phyloP scores from a whole-genome alignment of 352 stramenopile genomes.

The Globisporangium orthogonon region DNA sequence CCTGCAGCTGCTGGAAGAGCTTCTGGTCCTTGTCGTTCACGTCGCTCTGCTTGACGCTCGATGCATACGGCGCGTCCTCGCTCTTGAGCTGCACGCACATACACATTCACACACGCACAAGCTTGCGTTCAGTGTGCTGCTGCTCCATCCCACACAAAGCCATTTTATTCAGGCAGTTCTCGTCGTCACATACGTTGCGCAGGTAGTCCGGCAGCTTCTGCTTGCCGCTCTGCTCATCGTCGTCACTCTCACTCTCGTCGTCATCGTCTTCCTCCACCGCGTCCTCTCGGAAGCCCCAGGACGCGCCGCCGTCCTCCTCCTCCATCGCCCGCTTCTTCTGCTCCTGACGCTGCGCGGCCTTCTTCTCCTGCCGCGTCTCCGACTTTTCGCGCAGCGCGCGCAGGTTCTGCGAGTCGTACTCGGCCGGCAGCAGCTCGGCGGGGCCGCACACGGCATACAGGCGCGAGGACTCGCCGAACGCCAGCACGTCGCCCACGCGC shows the following conservation, averaged over 20 bases:
- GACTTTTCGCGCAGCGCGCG: conserved; percentile 24
- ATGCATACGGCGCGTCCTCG: conserved; percentile 42
- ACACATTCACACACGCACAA: not conserved
- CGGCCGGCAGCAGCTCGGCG: conserved; percentile 49
- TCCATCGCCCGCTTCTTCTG: not conserved
- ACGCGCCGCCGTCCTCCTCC: conserved; percentile 21
- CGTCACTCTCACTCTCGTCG: conserved; percentile 30
- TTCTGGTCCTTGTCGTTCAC: conserved; percentile 68
- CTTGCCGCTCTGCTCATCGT: conserved; percentile 15
- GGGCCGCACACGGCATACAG: conserved; percentile 77
- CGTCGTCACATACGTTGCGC: conserved; percentile 34
- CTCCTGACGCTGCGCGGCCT: conserved; percentile 12
- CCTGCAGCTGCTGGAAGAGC: conserved; percentile 74
- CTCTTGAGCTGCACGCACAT: conserved; percentile 33
- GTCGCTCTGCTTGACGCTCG: conserved; percentile 32
- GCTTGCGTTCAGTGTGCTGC: not conserved
- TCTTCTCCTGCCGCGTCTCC: conserved; percentile 14
- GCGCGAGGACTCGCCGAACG: conserved; percentile 84
- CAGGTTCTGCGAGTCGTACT: conserved; percentile 68
- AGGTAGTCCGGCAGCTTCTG: conserved; percentile 67
- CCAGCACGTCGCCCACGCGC: conserved; percentile 78
- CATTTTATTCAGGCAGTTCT: not conserved
- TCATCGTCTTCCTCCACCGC: conserved; percentile 55
- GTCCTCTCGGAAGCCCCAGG: conserved; percentile 85
- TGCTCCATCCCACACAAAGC: no score